Conservation (phyloP, 176 grass and related monocot genomes). For the Triticum timopheevii region DNA sequence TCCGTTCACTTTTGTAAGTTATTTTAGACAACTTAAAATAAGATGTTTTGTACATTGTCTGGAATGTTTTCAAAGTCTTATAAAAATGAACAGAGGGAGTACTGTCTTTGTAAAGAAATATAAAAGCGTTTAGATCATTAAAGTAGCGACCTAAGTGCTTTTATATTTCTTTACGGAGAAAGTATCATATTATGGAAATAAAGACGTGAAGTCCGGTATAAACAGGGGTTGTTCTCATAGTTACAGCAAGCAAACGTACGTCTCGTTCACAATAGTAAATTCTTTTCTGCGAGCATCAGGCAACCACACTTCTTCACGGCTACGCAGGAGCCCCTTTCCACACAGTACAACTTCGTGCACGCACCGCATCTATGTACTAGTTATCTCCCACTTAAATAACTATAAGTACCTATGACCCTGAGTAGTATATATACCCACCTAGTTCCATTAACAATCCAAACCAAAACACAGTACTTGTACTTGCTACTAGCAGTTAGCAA, state of each 20-base stretch:
- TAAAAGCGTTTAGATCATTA: too few relatives aligned
- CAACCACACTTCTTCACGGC: neutral
- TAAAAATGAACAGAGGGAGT: too few relatives aligned
- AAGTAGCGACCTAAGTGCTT: too few relatives aligned
- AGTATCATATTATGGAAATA: neutral
- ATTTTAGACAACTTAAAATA: too few relatives aligned
- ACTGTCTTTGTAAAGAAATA: too few relatives aligned
- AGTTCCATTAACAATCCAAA: neutral
- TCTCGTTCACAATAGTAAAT: neutral
- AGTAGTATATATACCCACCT: neutral
- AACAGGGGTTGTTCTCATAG: neutral
- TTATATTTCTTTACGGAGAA: too few relatives aligned
- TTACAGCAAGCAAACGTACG: neutral
- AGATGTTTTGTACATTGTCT: too few relatives aligned
- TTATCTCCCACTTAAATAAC: neutral
- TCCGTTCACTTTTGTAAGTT: too few relatives aligned
- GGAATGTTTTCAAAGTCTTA: too few relatives aligned
- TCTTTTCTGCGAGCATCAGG: neutral
- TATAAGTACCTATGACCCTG: neutral
- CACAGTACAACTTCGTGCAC: neutral
- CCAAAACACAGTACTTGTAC: neutral
- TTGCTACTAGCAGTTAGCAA: neutral
- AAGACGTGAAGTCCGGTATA: neutral
- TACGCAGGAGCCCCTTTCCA: neutral
- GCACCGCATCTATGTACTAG: neutral